These are phyloP conservation scores for Diaporthe nobilis DNA, from an alignment of 2,329 filamentous ascomycete genomes.

Conservation along the genomic window DNA sequence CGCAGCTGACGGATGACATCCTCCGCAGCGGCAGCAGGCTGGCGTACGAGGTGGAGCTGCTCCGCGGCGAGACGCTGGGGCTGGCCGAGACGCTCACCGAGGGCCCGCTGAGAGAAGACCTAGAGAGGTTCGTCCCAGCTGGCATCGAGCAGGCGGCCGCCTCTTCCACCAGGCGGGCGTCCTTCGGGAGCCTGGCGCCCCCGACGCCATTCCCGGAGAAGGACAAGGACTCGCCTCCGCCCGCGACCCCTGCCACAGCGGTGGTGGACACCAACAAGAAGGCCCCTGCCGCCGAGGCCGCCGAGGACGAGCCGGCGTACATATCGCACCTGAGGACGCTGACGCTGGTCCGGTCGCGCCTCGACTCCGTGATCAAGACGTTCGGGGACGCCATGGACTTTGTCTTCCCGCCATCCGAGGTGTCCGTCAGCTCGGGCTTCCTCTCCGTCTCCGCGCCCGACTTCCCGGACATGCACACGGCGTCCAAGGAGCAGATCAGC, in stretches of 20 bases:
- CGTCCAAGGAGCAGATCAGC: conserved; percentile 69
- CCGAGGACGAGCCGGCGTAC: conserved; percentile 71
- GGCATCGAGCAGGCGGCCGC: conserved; percentile 56
- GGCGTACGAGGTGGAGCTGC: conserved; percentile 93
- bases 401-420: conserved; percentile 88
- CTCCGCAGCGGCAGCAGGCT: conserved; percentile 88
- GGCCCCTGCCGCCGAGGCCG: conserved; percentile 20
- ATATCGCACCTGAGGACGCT: conserved; percentile 86
- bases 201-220: conserved; percentile 45
- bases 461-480: conserved; percentile 46
- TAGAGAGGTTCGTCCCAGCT: conserved; percentile 78
- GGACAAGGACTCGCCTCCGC: conserved; percentile 39
- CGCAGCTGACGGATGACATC: conserved; percentile 94
- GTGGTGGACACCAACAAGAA: background rate
- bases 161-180: conserved; percentile 42
- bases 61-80: conserved; percentile 89
- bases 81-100: conserved; percentile 82
- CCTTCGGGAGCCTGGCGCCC: conserved; percentile 41
- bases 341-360: conserved; percentile 83
- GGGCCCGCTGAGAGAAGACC: conserved; percentile 72
- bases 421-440: conserved; percentile 87
- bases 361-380: conserved; percentile 89
- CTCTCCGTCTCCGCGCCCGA: conserved; percentile 92
- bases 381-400: conserved; percentile 98
- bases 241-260: conserved; percentile 35